Conservation (phyloP, 2,329 filamentous ascomycete species). For the Colletotrichum sp. region DNA sequence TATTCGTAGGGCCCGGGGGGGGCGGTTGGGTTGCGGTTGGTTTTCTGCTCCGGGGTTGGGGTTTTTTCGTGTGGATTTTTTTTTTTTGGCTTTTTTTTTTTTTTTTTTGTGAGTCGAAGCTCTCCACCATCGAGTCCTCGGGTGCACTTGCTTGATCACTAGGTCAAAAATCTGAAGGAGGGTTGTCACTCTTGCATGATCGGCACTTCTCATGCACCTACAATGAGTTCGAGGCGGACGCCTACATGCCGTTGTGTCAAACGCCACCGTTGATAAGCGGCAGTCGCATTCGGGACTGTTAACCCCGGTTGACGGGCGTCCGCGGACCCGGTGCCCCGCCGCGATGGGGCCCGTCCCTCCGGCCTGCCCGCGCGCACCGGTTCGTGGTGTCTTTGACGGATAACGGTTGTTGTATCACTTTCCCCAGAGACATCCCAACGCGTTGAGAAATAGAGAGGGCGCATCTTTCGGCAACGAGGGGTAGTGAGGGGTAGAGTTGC, state of each 20-base stretch:
- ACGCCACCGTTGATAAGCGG: not conserved
- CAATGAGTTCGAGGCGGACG: not conserved
- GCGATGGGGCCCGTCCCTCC: not conserved
- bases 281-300: not conserved
- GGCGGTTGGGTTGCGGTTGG: too few relatives aligned
- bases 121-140: not conserved
- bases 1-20: too few relatives aligned
- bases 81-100: too few relatives aligned
- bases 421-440: not conserved
- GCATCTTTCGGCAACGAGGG: not conserved
- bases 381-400: not conserved
- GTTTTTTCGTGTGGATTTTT: too few relatives aligned
- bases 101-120: not conserved
- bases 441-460: not conserved
- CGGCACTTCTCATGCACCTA: too few relatives aligned
- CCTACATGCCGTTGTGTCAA: not conserved
- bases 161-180: not conserved
- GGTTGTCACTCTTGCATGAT: not conserved
- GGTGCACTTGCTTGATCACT: not conserved
- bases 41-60: too few relatives aligned
- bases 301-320: not conserved
- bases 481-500: not conserved
- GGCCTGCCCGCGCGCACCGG: not conserved
- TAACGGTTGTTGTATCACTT: not conserved
- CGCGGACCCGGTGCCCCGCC: conserved; percentile 7